Base-by-base conservation (phyloP, 192 early-diverging fungal species). In the Mortierella alpina region DNA sequence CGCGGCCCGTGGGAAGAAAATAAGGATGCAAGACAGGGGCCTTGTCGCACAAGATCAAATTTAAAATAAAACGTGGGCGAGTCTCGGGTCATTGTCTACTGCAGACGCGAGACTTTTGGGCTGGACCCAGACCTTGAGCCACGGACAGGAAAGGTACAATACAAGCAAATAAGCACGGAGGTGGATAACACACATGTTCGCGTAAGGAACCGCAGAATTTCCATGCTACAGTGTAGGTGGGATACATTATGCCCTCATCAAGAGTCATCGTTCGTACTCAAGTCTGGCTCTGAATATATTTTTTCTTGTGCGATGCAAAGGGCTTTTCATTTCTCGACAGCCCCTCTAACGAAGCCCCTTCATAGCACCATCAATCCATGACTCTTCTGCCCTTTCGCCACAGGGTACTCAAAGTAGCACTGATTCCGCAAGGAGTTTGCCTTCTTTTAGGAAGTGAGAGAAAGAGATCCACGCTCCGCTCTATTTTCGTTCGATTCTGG, bases 381-480 rank as follows among this genome's bases (percentile, higher is more conserved):
- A 55, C 53, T 55, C 53, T 55, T 55, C 15, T n/a, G 53, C 53
- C 53, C 53, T 55, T 55, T 55, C 53, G 53, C 53, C 53, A 31
- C 31, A 2, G 31, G 3, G 31, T 31, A 31, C 3, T 31, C 31
- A 31, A 31, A 31, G 31, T 31, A 31, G 31, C 31, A 31, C 31
- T 31, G 31, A 31, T 31, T 31, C 31, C 31, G 31, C 12, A 8
- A 20, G 53, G 53, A 55, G 53, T 55, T 55, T 55, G 22, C 8
- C 53, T 55, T 55, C 53, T 55, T 55, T 55, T 55, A 55, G 53
- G 17, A 50, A 50, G 49, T 31, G 31, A 31, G 31, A 31, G 31
- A 56, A 23, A 9, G 9, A 31, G 54, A 17, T 59, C 58, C 42
- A 59, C 39, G 58, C 58, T 59, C 58, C 58, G 58, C 58, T 59